Evolutionary conservation across 1,139 yeast species (phyloP), one percentile per base, ranked within the genome.

Genomic region (Yamadazyma songkhlaensis): DNA sequence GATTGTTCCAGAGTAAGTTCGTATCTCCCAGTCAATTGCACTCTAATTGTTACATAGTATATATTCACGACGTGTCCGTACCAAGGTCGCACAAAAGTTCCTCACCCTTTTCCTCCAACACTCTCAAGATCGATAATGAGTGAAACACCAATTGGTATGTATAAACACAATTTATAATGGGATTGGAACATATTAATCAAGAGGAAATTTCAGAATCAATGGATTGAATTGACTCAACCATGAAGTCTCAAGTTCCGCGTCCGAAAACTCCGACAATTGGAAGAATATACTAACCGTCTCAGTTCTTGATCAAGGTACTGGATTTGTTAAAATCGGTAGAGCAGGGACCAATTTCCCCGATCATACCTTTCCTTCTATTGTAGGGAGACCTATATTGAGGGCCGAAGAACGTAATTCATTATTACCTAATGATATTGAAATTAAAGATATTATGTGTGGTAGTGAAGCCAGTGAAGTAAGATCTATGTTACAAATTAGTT

Each of bases 251-350:
- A n/a, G n/a, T n/a, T n/a, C n/a, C n/a, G n/a, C 20, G 6, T 17
- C 20, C 20, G 20, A 6, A 17, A 4, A 4, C 6, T 17, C 20
- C 20, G 6, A 17, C 20, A 17, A 17, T 17, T 17, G 20, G 6
- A 17, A 4, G 20, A 17, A 17, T 4, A 17, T 17, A 17, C 20
- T 17, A 17, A 17, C 20, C 6, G 6, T 4, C 20, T 17, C 20
- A 80, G 97, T 92, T 53, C 89, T 94, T 53, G 99, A 92, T 67
- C 98, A 94, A 71, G 99, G 99, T 69, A 92, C 99, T 34, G 99
- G 99, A 46, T 92, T 92, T 59, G 92, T 84, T 32, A 84, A 84
- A 62, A 88, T 92, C 53, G 98, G 98, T 43, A 80, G 96, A 55
- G 97, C 95, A 25, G 97, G 97, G 21, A 85, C 92, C 52, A 94